Base-by-base conservation (phyloP, 768 basidiomycete genomes). In the Myochromella boudieri region DNA sequence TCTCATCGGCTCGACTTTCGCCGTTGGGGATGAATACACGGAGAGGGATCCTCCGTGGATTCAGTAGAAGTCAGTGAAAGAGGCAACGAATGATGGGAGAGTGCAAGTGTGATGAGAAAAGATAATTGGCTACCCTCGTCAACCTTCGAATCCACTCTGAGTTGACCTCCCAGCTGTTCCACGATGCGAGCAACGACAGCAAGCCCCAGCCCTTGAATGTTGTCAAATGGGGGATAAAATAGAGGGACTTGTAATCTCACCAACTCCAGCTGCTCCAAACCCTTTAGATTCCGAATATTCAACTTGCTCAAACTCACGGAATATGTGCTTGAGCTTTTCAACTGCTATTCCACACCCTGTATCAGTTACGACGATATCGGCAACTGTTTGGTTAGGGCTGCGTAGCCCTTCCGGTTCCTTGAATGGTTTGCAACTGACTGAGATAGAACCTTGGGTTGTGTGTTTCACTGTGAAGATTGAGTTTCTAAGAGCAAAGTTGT, bases 141-240 rank as follows among this genome's bases (percentile, higher is more conserved):
- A n/a, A 80, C 69, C 41, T 78, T 75, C 0, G 87, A 90, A 47
- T 90, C 85, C 3, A 89, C 87, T 5, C 85, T 80, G 2, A 93
- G 74, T 60, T 88, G 87, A 3, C 89, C 90, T 0, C 81, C 84
- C 1, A 91, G 74, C 51, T 88, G 87, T 54, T 85, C 82, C 3
- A 91, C 84, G 32, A 91, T 88, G 12, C 88, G 74, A 0, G 87
- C 86, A 9, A 91, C 89, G 5, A 90, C 85, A 3, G 90, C 89
- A 25, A 91, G 69, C 3, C 89, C 89, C 11, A 91, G 73, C 4
- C 87, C 87, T 72, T 29, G 17, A 20, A 12, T 36, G 25, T 21
- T 6, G 0, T 25, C n/a, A 18, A 12, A 9, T 49, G 40, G 20
- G 33, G 20, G 9, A 91, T 42, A 10, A 9, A 34, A 27, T n/a